Evolutionary conservation across 768 basidiomycete species (phyloP).

Genomic region (Rhizopogon vesiculosus): DNA sequence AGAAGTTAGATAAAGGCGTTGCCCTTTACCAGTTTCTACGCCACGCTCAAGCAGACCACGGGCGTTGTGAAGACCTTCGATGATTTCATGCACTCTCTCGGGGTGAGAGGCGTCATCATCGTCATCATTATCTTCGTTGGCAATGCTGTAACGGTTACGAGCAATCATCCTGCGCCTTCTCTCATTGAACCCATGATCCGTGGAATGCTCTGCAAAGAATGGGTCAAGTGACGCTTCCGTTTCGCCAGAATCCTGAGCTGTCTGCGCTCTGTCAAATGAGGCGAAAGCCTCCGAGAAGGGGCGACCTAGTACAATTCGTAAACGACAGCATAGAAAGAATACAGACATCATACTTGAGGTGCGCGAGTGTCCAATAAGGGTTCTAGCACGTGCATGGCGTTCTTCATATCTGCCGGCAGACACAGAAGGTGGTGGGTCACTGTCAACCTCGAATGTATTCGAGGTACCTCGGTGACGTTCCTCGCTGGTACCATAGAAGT

Average conservation of each 20-base stretch:
- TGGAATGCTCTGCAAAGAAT: background rate
- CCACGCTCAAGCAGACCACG: background rate
- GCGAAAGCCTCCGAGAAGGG: background rate
- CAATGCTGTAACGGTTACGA: background rate
- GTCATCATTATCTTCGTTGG: background rate
- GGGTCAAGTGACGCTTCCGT: background rate
- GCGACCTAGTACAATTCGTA: background rate
- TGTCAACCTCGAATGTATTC: background rate
- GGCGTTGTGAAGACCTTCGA: background rate
- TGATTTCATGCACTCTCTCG: background rate
- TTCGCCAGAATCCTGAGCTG: background rate
- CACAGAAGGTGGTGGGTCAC: background rate
- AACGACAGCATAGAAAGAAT: background rate
- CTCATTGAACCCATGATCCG: background rate
- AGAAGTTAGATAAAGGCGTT: too few relatives aligned
- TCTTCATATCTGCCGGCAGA: background rate
- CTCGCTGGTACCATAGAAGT: background rate
- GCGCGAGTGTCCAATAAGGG: background rate
- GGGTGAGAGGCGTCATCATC: background rate
- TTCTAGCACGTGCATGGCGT: background rate
- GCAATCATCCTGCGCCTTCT: background rate
- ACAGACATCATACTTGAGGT: background rate
- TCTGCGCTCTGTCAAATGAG: background rate
- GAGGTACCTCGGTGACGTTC: background rate
- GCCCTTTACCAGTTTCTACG: background rate